Evolutionary conservation across 106 monocot species (phyloP), one percentile per base, ranked within the genome.

Genomic region (Alisma plantagoaquatica): DNA sequence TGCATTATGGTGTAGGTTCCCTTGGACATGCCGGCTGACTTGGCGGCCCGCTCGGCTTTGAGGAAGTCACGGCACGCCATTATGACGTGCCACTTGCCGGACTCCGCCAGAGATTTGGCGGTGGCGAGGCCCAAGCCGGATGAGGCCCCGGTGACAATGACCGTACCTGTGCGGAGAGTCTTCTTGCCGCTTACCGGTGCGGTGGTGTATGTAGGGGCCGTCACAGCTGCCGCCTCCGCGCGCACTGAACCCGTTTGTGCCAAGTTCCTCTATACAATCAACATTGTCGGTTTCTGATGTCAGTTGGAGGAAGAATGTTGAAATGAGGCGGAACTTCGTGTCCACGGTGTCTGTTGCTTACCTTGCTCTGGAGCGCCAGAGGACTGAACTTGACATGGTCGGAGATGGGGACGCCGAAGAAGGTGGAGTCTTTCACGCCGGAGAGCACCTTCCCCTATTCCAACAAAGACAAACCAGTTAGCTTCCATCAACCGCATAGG

Each of bases 31-130:
- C 90, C 90, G 1, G 56, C 71, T 0, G 90, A 67, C 51, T 80
- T 83, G 23, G 90, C 83, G 0, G 83, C 83, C 47, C 62, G 71
- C 63, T 80, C 76, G 24, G 83, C 74, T 70, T 84, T 90, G 57
- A 90, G 84, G 64, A 90, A 90, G 72, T 90, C 84, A 1, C 90
- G 73, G 74, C n/a, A n/a, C n/a, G n/a, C n/a, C n/a, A n/a, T n/a
- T n/a, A n/a, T n/a, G n/a, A n/a, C n/a, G n/a, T n/a, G n/a, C n/a
- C n/a, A n/a, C n/a, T n/a, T n/a, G n/a, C n/a, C n/a, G n/a, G n/a
- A n/a, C n/a, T n/a, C n/a, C 90, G 83, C 83, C 24, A 90, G 54
- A 1, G 80, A 73, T 65, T 84, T 90, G 32, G 90, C 90, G 3
- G 90, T 77, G 20, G 83, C 90, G 0, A 90, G 83, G 22, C 90